These are phyloP conservation scores for Cladorrhinum samala DNA, from an alignment of 495 filamentous ascomycete genomes.

Conservation along the genomic window DNA sequence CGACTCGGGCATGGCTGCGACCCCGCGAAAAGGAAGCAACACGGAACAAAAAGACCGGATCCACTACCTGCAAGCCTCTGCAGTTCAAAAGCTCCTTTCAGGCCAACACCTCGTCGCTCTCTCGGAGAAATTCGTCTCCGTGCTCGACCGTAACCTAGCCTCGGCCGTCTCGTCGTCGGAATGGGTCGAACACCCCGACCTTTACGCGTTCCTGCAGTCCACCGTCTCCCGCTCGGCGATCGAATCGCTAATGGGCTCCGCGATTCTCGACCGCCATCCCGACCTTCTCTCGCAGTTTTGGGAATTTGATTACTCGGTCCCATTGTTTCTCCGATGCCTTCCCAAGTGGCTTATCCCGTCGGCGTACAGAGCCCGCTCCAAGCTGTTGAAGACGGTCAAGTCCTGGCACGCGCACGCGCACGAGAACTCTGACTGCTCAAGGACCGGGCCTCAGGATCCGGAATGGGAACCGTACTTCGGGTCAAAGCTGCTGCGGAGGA, in stretches of 20 bases:
- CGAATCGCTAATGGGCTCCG: neutral
- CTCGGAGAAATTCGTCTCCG: neutral
- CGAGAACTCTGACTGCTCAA: neutral
- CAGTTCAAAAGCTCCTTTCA: neutral
- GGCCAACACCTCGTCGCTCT: neutral
- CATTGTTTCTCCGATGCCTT: neutral
- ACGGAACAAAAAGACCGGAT: neutral
- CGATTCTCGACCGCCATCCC: neutral
- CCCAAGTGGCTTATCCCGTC: neutral
- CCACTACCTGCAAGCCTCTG: neutral
- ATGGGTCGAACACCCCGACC: neutral
- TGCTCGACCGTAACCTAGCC: neutral
- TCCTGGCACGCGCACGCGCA: neutral
- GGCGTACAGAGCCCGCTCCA: neutral
- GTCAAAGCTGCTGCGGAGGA: neutral
- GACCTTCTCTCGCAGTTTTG: neutral
- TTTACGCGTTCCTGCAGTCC: neutral
- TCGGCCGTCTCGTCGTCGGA: neutral
- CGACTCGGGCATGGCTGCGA: neutral
- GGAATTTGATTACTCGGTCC: neutral
- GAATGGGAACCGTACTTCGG: neutral
- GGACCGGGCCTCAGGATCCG: neutral
- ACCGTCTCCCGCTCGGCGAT: neutral
- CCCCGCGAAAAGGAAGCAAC: neutral
- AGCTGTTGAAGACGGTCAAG: neutral